Conservation (phyloP, 2,329 filamentous ascomycete species). For the Setomelanomma holmii region DNA sequence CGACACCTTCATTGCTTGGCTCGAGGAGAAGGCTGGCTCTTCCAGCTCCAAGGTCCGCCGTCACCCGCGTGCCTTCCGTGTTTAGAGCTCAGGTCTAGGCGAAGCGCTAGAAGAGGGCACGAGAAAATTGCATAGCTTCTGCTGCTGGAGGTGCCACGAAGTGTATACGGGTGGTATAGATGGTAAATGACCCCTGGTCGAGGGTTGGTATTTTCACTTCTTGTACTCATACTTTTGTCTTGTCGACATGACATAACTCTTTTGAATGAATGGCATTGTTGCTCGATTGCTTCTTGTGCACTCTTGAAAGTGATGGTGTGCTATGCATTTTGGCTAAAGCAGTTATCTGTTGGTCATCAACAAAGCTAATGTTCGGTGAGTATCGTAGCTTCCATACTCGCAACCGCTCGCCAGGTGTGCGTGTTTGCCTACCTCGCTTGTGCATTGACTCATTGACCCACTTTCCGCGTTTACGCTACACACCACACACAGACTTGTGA, state of each 20-base stretch:
- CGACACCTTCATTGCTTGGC: constrained; percentile 33
- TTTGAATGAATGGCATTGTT: not conserved
- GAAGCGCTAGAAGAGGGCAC: too few relatives aligned
- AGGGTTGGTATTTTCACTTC: not conserved
- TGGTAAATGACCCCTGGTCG: too few relatives aligned
- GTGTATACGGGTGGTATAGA: too few relatives aligned
- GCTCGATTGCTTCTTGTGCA: not conserved
- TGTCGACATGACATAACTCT: not conserved
- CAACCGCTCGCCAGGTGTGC: not conserved
- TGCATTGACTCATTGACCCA: not conserved
- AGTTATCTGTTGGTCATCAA: too few relatives aligned
- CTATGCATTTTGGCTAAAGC: too few relatives aligned
- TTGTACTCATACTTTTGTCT: not conserved
- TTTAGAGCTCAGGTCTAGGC: not conserved
- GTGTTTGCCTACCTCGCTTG: not conserved
- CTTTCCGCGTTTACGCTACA: not conserved
- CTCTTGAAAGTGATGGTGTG: not conserved
- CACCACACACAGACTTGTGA: not conserved
- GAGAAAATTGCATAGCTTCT: too few relatives aligned
- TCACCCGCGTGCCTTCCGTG: constrained; percentile 7
- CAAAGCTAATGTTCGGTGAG: not conserved
- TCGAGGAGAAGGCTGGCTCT: constrained; percentile 20
- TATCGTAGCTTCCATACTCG: not conserved
- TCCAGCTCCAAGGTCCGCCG: constrained; percentile 2
- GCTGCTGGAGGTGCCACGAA: too few relatives aligned